Percentiles rank a stretch among this genome's conserved stretches.
Evolutionary conservation across 1,284 basidiomycete species (phyloP).

Genomic region (Ceratobasidium sp.): DNA sequence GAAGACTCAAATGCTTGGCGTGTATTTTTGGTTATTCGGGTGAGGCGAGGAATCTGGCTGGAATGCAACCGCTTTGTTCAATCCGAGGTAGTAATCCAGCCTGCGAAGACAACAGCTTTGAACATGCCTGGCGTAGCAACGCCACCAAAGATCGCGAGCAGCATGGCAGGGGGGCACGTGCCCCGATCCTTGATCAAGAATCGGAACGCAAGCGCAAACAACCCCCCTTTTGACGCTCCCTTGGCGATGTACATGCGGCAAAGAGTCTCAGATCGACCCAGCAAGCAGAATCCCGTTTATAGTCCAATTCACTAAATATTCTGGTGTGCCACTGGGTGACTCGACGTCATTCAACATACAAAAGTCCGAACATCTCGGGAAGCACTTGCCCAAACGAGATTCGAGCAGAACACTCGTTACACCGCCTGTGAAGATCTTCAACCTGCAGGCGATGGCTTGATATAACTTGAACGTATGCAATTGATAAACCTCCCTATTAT

Average conservation of each 20-base stretch:
- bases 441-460: too few species aligned
- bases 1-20: background rate
- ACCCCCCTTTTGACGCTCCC: background rate
- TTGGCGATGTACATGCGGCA: background rate
- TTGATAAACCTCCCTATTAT: too few species aligned
- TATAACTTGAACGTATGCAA: too few species aligned
- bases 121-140: conserved; percentile 11
- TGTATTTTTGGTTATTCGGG: conserved; percentile 14
- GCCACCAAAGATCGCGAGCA: background rate
- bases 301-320: background rate
- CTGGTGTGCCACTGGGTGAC: background rate
- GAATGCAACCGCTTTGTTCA: conserved; percentile 10
- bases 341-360: background rate
- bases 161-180: background rate
- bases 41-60: background rate
- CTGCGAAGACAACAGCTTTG: background rate
- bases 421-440: too few species aligned
- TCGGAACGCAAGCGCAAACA: conserved; percentile 3
- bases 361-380: background rate
- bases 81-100: background rate
- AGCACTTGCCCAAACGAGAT: background rate
- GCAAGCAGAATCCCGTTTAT: background rate
- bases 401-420: too few species aligned
- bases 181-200: background rate
- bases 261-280: background rate